These are phyloP conservation scores for Anisodus acutangulus DNA, from an alignment of 257 asterid species.

Conservation along the genomic window DNA sequence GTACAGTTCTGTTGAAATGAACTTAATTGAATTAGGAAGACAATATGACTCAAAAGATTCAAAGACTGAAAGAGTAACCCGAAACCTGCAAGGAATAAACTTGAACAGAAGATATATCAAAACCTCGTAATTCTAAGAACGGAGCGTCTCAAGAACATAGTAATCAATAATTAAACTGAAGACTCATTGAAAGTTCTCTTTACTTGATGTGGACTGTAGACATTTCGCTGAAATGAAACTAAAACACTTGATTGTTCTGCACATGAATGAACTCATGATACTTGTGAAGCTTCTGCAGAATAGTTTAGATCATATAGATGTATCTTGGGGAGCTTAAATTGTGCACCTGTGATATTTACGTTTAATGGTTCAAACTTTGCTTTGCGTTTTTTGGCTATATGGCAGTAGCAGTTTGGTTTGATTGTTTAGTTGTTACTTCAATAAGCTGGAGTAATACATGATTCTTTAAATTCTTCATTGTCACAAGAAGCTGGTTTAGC, in stretches of 20 bases:
- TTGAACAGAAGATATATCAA: constrained; percentile 3
- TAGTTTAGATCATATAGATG: constrained; percentile 17
- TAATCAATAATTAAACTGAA: background rate
- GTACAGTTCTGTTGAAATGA: background rate
- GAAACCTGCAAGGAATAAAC: background rate
- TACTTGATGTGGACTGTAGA: background rate
- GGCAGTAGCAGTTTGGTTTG: background rate
- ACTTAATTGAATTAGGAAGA: constrained; percentile 10
- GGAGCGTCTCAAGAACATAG: background rate
- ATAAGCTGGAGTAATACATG: constrained; percentile 16
- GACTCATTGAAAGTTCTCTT: background rate
- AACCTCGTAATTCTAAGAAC: background rate
- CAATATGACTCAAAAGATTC: background rate
- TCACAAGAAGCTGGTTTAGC: constrained; percentile 14
- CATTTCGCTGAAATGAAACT: constrained; percentile 15
- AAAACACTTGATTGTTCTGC: constrained; percentile 16
- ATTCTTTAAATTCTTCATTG: background rate
- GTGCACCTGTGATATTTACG: background rate
- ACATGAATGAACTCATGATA: constrained; percentile 12
- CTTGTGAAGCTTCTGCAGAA: constrained; percentile 13
- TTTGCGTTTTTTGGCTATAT: background rate
- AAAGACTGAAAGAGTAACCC: background rate
- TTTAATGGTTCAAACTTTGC: background rate
- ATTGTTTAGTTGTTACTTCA: background rate
- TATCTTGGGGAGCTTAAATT: background rate